phyloP scores from a whole-genome alignment of 2,329 filamentous ascomycete species.

The Penicillium expansum region DNA sequence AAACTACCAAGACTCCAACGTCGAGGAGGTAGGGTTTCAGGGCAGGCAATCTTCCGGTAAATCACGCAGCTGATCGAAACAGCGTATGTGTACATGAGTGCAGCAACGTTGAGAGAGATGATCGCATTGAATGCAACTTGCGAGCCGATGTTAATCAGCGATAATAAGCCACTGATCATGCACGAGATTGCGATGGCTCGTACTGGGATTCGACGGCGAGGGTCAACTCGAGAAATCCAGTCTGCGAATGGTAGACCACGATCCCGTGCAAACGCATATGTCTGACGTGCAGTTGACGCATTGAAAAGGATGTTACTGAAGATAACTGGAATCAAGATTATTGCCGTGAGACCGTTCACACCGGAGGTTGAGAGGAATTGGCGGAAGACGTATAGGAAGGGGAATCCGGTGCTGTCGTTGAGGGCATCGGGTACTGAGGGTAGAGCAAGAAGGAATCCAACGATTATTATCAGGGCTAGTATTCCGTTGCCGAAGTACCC shows the following conservation, averaged over 20 bases:
- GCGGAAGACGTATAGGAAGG: constrained; percentile 50
- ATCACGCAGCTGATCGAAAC: constrained; percentile 49
- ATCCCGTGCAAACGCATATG: constrained; percentile 46
- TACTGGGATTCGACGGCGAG: constrained; percentile 41
- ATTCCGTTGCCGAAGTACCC: constrained; percentile 47
- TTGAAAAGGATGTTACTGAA: constrained; percentile 42
- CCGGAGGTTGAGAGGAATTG: constrained; percentile 24
- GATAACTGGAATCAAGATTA: constrained; percentile 43
- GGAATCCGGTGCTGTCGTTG: constrained; percentile 43
- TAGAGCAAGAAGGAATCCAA: constrained; percentile 44
- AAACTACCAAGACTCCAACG: constrained; percentile 46
- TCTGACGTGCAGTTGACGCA: constrained; percentile 41
- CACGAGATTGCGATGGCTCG: constrained; percentile 38
- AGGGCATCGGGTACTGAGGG: constrained; percentile 37
- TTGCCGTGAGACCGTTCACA: constrained; percentile 36
- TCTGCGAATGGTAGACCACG: constrained; percentile 42
- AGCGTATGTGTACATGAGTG: constrained; percentile 52
- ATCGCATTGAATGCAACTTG: constrained; percentile 53
- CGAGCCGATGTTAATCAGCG: constrained; percentile 54
- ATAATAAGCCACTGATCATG: constrained; percentile 38
- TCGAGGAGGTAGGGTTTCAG: constrained; percentile 38
- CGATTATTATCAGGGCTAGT: constrained; percentile 45
- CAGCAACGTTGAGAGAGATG: constrained; percentile 48
- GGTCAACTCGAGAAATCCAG: constrained; percentile 41
- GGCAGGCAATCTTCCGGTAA: constrained; percentile 41